These are phyloP conservation scores for Ambrosia hybrid DNA, from an alignment of 140 eudicot genomes.

Conservation along the genomic window DNA sequence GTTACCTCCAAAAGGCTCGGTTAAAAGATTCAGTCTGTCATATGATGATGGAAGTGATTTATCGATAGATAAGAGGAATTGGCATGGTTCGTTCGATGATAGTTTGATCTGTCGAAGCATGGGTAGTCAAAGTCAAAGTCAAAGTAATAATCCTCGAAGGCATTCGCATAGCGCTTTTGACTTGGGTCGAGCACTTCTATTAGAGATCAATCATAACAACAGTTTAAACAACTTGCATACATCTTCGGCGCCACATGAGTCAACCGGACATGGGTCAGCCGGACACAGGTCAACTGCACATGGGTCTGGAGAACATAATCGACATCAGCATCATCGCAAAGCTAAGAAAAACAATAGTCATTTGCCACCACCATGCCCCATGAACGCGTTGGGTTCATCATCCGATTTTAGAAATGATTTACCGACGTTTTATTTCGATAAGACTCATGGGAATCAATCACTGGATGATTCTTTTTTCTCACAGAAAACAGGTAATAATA, in stretches of 20 bases:
- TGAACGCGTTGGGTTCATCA: slow-evolving; percentile 14
- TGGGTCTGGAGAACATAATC: neutral
- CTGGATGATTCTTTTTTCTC: slow-evolving; percentile 26
- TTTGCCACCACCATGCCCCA: slow-evolving; percentile 29
- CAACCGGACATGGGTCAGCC: slow-evolving; percentile 18
- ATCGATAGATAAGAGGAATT: slow-evolving; percentile 24
- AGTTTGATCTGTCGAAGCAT: slow-evolving; percentile 18
- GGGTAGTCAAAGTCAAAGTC: slow-evolving; percentile 2
- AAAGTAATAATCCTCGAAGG: slow-evolving; percentile 28
- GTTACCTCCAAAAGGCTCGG: slow-evolving; percentile 29
- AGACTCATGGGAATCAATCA: slow-evolving; percentile 13
- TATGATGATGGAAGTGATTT: slow-evolving; percentile 8
- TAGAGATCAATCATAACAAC: slow-evolving; percentile 28
- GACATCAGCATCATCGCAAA: slow-evolving; percentile 16
- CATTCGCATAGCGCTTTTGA: slow-evolving; percentile 34
- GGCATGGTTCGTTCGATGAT: slow-evolving; percentile 40
- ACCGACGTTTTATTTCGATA: neutral
- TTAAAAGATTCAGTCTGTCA: slow-evolving; percentile 17
- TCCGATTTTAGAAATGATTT: slow-evolving; percentile 24
- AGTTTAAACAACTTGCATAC: slow-evolving; percentile 15
- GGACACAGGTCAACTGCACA: too few species aligned
- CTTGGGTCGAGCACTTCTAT: slow-evolving; percentile 33
- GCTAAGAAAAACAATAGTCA: slow-evolving; percentile 19
- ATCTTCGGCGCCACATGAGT: slow-evolving; percentile 7
- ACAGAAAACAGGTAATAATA: slow-evolving; percentile 8